A percentile compares a stretch with the other conserved stretches of the same genome.
These are phyloP conservation scores for Russula foetens DNA, from an alignment of 768 basidiomycete genomes.

Conservation along the genomic window DNA sequence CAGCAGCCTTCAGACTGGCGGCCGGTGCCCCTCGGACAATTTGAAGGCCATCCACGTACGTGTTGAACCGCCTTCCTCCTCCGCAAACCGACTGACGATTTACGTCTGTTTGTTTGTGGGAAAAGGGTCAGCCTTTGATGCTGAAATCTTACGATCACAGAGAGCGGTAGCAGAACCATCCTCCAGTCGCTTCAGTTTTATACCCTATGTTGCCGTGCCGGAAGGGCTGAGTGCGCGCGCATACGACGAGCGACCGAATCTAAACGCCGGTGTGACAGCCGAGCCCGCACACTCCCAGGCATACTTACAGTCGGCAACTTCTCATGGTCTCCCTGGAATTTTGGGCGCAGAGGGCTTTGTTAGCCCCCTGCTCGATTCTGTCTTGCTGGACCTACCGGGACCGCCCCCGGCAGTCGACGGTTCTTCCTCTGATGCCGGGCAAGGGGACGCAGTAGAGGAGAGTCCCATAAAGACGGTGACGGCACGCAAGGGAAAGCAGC, in stretches of 20 bases:
- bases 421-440: constrained; percentile 11
- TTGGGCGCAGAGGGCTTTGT: constrained; percentile 3
- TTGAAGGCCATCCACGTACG: constrained; percentile 4
- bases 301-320: not conserved
- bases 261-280: not conserved
- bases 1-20: constrained; percentile 10
- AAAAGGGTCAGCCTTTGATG: not conserved
- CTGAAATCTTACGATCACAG: constrained; percentile 2
- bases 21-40: not conserved
- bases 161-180: constrained; percentile 10
- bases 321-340: not conserved
- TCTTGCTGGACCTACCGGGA: not conserved
- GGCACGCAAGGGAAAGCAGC: constrained; percentile 9
- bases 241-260: not conserved
- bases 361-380: constrained; percentile 9
- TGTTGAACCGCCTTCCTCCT: not conserved
- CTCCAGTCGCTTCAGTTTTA: constrained; percentile 7
- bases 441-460: constrained; percentile 5
- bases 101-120: not conserved
- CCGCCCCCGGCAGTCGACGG: constrained; percentile 5
- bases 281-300: not conserved
- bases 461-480: not conserved
- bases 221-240: not conserved
- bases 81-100: not conserved
- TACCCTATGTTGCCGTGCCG: constrained; percentile 7